These are phyloP conservation scores for Xanthoparmelia taractica DNA, from an alignment of 495 filamentous ascomycete species.

Conservation along the genomic window DNA sequence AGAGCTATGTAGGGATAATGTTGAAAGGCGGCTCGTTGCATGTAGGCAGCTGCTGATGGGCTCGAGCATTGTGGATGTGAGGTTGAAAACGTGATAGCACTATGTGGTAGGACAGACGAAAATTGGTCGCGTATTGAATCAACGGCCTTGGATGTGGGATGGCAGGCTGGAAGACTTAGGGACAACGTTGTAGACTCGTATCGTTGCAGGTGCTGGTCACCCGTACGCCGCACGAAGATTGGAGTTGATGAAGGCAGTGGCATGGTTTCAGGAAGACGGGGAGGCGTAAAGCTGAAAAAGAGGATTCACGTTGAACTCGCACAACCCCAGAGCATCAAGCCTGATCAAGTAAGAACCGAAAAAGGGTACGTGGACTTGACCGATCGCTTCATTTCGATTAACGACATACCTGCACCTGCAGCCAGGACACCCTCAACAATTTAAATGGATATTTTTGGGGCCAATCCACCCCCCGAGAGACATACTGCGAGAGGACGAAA, in stretches of 20 bases:
- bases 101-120: not conserved
- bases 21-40: not conserved
- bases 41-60: not conserved
- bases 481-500: not conserved
- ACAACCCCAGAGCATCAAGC: not conserved
- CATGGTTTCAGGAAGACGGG: not conserved
- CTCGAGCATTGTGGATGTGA: not conserved
- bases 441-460: not conserved
- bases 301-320: not conserved
- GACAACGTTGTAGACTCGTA: not conserved
- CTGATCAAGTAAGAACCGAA: not conserved
- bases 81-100: not conserved
- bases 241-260: not conserved
- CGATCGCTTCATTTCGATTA: not conserved
- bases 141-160: not conserved
- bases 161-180: not conserved
- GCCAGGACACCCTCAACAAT: not conserved
- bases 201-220: not conserved
- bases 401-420: conserved; percentile 1
- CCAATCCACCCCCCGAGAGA: not conserved
- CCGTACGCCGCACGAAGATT: not conserved
- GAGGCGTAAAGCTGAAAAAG: not conserved
- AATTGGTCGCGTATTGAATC: not conserved
- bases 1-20: not conserved
- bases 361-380: not conserved